phyloP scores from a whole-genome alignment of 2,329 filamentous ascomycete genomes.

The Botryotinia globosa region DNA sequence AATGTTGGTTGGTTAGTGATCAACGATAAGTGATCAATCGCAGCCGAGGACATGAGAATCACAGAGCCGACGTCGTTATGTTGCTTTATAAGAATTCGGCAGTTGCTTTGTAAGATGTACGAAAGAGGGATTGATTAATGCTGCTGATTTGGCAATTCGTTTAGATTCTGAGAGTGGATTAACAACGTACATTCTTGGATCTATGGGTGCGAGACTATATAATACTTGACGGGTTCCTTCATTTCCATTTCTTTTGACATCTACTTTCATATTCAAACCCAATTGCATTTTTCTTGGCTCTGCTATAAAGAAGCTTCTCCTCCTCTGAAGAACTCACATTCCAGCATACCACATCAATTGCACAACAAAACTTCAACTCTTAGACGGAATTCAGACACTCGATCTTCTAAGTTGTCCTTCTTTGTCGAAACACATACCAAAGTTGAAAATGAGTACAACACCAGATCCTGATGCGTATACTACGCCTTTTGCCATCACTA shows the following conservation, averaged over 20 bases:
- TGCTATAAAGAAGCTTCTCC: not conserved
- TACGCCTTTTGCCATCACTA: slow-evolving; percentile 30
- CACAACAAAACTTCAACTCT: not conserved
- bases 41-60: not conserved
- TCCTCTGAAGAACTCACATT: not conserved
- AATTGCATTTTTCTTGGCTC: not conserved
- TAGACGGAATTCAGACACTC: not conserved
- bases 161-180: not conserved
- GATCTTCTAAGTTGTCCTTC: not conserved
- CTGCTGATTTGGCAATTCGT: not conserved
- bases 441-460: not conserved
- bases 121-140: not conserved
- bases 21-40: not conserved
- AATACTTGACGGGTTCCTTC: not conserved
- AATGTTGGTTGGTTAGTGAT: not conserved
- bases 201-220: not conserved
- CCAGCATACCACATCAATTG: not conserved
- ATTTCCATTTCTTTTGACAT: not conserved
- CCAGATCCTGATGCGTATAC: not conserved
- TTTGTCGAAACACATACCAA: not conserved
- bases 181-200: not conserved
- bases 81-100: not conserved
- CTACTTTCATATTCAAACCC: not conserved
- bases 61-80: not conserved
- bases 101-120: not conserved